Evolutionary conservation across 2,329 filamentous ascomycete genomes (phyloP), one percentile per base, ranked within the genome.

Genomic region (Fusarium praegraminearum): DNA sequence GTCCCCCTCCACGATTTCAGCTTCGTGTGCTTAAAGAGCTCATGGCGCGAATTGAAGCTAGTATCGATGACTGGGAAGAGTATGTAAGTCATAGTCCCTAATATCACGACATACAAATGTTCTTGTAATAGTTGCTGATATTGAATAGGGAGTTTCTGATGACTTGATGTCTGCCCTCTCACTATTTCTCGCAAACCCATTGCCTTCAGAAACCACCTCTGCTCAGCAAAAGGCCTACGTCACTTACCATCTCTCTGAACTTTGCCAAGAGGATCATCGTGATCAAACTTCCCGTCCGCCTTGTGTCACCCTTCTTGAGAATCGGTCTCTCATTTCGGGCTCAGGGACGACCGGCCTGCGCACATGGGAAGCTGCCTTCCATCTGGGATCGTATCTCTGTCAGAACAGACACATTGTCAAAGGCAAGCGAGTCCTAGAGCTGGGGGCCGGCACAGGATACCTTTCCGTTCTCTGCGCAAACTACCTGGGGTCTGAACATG

Each of bases 351-450:
- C 92, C 0, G 92, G 92, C 2, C 84, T 92, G 26, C 86, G 92
- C 35, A 95, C 93, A 0, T 96, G 92, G 93, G 93, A 95, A 77
- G 92, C 92, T 1, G 89, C 91, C 3, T 81, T 95, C 11, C 90
- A 93, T 71, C 83, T 95, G 1, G 91, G 90, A 2, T 85, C 89
- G 45, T 93, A 89, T 72, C 85, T 94, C 24, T 87, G 87, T 63
- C 63, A 75, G n/a, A 78, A 84, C 51, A 78, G 77, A 1, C 67
- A 71, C 3, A 68, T 85, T 22, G 80, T 93, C 30, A 73, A 73
- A 10, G 84, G 81, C 3, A 90, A 88, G 74, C 84, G 82, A 10
- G 79, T 94, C 1, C 81, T 95, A 3, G 92, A 95, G 76, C 83
- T 95, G 2, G 92, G 92, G 5, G 88, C 91, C 2, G 92, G 92